These are phyloP conservation scores for Lathyrus sativus DNA, from an alignment of 306 rosid genomes.

Conservation along the genomic window DNA sequence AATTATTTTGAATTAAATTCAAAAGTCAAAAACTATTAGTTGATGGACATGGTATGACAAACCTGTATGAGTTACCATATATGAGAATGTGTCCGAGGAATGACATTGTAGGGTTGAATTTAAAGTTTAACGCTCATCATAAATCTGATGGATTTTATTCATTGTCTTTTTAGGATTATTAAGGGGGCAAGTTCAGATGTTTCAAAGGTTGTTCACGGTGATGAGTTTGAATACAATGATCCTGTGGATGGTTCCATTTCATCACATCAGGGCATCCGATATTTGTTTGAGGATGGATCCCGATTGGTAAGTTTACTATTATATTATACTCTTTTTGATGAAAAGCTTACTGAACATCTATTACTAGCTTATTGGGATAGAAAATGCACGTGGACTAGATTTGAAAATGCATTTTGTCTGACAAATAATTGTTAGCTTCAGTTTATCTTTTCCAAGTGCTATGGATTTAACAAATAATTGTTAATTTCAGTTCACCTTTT, in stretches of 20 bases:
- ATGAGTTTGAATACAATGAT: constrained; percentile 96
- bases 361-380: constrained; percentile 19
- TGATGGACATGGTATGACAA: constrained; percentile 18
- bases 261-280: constrained; percentile 95
- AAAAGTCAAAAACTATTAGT: too few relatives aligned
- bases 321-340: background rate
- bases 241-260: constrained; percentile 91
- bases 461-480: too few relatives aligned
- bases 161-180: constrained; percentile 56
- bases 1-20: constrained; percentile 7
- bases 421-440: too few relatives aligned
- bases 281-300: constrained; percentile 96
- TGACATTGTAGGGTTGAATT: background rate
- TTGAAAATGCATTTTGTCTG: too few relatives aligned
- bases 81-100: constrained; percentile 7
- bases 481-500: too few relatives aligned
- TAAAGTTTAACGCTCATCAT: constrained; percentile 31
- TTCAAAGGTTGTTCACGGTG: constrained; percentile 67
- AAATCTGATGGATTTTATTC: constrained; percentile 27
- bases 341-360: constrained; percentile 37
- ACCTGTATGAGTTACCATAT: constrained; percentile 20
- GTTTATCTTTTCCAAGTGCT: too few relatives aligned
- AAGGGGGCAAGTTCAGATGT: constrained; percentile 75
- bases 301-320: constrained; percentile 75
- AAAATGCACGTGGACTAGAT: constrained; percentile 19